Evolutionary conservation across 1,139 yeast genomes (phyloP).

Genomic region (Scheffersomyces illinoinensis): DNA sequence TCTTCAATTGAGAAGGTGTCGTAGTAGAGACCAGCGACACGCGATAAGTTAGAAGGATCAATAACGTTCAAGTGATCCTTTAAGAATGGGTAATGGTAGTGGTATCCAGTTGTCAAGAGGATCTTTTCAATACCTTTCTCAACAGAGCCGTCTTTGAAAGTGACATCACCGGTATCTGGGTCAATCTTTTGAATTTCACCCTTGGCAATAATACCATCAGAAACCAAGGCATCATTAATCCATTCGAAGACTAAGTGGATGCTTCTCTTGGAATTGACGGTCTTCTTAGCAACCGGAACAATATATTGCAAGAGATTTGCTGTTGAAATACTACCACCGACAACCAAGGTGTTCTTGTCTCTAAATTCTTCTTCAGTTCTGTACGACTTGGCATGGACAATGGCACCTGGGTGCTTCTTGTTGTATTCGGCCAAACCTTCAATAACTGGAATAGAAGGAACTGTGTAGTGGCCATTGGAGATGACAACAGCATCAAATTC

Average conservation of each 20-base stretch:
- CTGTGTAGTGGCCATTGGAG: slow-evolving; percentile 57
- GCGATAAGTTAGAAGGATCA: slow-evolving; percentile 25
- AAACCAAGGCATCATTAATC: slow-evolving; percentile 24
- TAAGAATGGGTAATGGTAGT: slow-evolving; percentile 37
- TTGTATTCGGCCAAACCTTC: slow-evolving; percentile 55
- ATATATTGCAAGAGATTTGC: slow-evolving; percentile 54
- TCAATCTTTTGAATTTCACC: slow-evolving; percentile 27
- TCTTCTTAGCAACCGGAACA: slow-evolving; percentile 40
- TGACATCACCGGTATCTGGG: slow-evolving; percentile 27
- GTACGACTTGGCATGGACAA: slow-evolving; percentile 61
- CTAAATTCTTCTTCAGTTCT: slow-evolving; percentile 46
- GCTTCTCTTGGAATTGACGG: slow-evolving; percentile 38
- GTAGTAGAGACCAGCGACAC: slow-evolving; percentile 38
- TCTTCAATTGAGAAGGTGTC: slow-evolving; percentile 42
- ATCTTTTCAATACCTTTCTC: slow-evolving; percentile 28
- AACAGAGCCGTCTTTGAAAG: slow-evolving; percentile 37
- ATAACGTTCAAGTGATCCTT: slow-evolving; percentile 19
- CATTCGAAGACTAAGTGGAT: slow-evolving; percentile 29
- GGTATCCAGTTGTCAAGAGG: slow-evolving; percentile 39
- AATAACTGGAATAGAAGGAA: slow-evolving; percentile 54
- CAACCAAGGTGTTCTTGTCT: slow-evolving; percentile 43
- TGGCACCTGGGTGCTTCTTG: slow-evolving; percentile 39
- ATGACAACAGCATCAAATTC: slow-evolving; percentile 55
- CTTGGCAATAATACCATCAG: slow-evolving; percentile 35
- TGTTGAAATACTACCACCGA: slow-evolving; percentile 55